Evolutionary conservation across 2,329 filamentous ascomycete genomes (phyloP), one percentile per base, ranked within the genome.

Genomic region (Hypomyces perniciosus): DNA sequence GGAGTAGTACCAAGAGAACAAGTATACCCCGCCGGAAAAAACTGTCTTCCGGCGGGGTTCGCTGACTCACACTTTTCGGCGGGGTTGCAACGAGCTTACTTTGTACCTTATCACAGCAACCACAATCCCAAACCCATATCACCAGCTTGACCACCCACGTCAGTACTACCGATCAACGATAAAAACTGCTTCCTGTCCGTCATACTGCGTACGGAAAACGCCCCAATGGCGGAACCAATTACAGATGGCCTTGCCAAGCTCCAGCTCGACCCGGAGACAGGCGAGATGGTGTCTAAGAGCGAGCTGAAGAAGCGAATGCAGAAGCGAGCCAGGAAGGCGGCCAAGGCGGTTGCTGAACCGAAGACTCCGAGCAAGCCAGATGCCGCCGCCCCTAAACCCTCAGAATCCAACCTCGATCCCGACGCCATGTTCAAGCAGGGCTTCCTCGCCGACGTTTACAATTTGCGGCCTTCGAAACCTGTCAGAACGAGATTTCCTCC

Each of bases 401-500:
- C 74, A 31, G 70, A 73, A 48, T 61, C 67, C 6, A 61, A 67
- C 38, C 59, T 78, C 39, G 79, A 82, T 56, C 73, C 77, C 0
- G 78, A 88, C 55, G 75, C 79, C 57, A 90, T 91, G 80, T 92
- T 91, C 75, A 88, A 88, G 71, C 79, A 83, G 62, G 88, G 87
- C 37, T 92, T 90, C 70, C 76, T 91, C 34, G 75, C 78, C 46
- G 81, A 85, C 4, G 85, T 91, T 30, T 88, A 84, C 70, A 79
- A 84, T 54, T 80, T 86, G 68, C 77, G 82, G 44, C 83, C 84
- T 2, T 72, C 75, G 41, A 79, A 78, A 58, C 71, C 74, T 10
- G 82, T 85, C 20, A 69, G 85, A 44, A 90, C 86, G 4, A 82
- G 87, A 58, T 91, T 92, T 64, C 88, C 88, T 2, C 88, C 88